Conservation (phyloP, 1,284 basidiomycete genomes). For the Cutaneotrichosporon sp. region DNA sequence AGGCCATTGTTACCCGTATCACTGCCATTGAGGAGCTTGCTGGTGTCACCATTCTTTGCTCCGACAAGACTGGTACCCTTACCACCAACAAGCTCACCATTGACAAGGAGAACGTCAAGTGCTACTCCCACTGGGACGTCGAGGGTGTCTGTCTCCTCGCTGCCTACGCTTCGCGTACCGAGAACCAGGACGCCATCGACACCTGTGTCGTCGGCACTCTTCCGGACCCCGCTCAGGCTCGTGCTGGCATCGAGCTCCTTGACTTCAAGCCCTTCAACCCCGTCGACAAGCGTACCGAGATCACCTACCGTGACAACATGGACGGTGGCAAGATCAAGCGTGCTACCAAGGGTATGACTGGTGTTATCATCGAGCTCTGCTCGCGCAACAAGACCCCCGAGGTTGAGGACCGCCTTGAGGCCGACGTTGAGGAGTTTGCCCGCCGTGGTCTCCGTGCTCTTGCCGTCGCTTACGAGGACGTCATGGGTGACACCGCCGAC, state of each 20-base stretch:
- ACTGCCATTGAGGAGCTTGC: slow-evolving; percentile 96
- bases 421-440: slow-evolving; percentile 93
- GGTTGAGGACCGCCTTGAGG: slow-evolving; percentile 83
- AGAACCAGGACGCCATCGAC: slow-evolving; percentile 99
- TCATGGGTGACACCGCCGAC: slow-evolving; percentile 60
- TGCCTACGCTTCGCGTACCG: slow-evolving; percentile 92
- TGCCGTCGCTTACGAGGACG: slow-evolving; percentile 90
- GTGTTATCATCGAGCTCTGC: slow-evolving; percentile 92
- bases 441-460: slow-evolving; percentile 94
- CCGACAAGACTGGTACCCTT: slow-evolving; percentile 94
- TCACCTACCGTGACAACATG: slow-evolving; percentile 85
- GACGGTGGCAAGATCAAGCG: slow-evolving; percentile 91
- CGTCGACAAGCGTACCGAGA: slow-evolving; percentile 97
- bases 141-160: slow-evolving; percentile 90
- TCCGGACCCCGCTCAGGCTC: slow-evolving; percentile 67
- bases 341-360: slow-evolving; percentile 99
- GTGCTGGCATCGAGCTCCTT: slow-evolving; percentile 86
- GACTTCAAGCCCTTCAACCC: slow-evolving; percentile 99
- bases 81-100: slow-evolving; percentile 99
- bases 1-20: slow-evolving; percentile 97
- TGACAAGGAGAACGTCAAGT: slow-evolving; percentile 85
- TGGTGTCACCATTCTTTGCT: slow-evolving; percentile 93
- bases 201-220: slow-evolving; percentile 76
- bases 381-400: slow-evolving; percentile 92
- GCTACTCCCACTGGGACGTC: slow-evolving; percentile 79